A percentile compares a stretch with the other conserved stretches of the same genome.
These are phyloP conservation scores for Neurospora sublineolata DNA, from an alignment of 495 filamentous ascomycete genomes.

Conservation along the genomic window DNA sequence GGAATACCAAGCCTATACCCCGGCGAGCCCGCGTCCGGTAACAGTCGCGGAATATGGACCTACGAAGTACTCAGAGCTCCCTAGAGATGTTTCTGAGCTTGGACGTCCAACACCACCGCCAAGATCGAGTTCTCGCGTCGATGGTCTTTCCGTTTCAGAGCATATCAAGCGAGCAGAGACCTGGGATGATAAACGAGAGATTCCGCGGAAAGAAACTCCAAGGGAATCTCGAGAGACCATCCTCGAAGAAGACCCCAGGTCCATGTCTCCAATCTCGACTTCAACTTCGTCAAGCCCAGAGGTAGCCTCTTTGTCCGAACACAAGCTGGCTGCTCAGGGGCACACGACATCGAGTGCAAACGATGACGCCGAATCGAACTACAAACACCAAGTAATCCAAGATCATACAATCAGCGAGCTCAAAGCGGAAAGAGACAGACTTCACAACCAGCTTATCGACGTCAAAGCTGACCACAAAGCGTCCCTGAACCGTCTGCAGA, in stretches of 20 bases:
- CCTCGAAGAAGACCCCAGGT: background rate
- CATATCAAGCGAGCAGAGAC: background rate
- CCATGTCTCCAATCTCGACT: background rate
- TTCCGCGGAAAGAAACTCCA: background rate
- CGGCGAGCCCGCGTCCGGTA: background rate
- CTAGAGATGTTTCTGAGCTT: background rate
- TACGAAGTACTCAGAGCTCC: background rate
- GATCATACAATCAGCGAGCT: background rate
- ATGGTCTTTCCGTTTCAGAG: background rate
- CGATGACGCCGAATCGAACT: background rate
- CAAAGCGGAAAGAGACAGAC: background rate
- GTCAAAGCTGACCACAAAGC: background rate
- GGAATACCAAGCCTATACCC: background rate
- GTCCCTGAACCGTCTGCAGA: background rate
- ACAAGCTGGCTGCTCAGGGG: background rate
- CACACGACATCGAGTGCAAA: background rate
- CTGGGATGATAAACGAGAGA: background rate
- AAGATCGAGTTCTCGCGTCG: background rate
- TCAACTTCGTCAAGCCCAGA: background rate
- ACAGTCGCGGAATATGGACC: background rate
- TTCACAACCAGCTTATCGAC: background rate
- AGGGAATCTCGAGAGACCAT: background rate
- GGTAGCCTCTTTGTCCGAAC: background rate
- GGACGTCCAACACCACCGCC: background rate
- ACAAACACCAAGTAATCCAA: background rate